Conservation (phyloP, 2,329 filamentous ascomycete species). For the Fusarium annulatum region DNA sequence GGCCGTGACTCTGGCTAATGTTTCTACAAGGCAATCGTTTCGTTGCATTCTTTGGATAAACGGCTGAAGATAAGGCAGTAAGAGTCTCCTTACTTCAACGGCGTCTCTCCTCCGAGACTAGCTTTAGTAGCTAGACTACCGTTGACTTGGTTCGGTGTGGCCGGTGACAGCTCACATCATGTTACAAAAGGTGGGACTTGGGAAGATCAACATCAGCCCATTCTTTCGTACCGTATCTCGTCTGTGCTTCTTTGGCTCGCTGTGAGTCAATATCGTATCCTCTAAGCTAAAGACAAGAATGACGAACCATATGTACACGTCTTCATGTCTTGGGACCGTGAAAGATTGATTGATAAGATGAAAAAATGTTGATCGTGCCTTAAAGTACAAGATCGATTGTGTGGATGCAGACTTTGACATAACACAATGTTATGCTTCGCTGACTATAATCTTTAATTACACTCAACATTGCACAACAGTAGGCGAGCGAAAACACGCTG, state of each 20-base stretch:
- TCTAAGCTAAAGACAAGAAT: neutral
- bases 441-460: neutral
- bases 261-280: neutral
- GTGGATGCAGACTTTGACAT: neutral
- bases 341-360: neutral
- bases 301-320: neutral
- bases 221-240: neutral
- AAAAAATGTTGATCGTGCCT: neutral
- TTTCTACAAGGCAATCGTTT: neutral
- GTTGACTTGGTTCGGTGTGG: conserved; percentile 10
- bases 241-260: neutral
- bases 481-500: neutral
- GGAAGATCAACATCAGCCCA: conserved; percentile 1
- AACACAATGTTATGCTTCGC: neutral
- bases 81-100: conserved; percentile 2
- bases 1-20: neutral
- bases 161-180: neutral
- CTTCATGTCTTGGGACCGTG: too few relatives aligned
- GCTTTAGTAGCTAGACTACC: neutral
- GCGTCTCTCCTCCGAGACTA: conserved; percentile 4
- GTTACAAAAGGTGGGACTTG: conserved; percentile 5
- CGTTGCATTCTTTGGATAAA: neutral
- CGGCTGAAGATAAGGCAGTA: neutral
- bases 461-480: neutral
- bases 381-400: neutral